Conservation (phyloP, 2,329 filamentous ascomycete genomes). For the Colletotrichum sublineola region DNA sequence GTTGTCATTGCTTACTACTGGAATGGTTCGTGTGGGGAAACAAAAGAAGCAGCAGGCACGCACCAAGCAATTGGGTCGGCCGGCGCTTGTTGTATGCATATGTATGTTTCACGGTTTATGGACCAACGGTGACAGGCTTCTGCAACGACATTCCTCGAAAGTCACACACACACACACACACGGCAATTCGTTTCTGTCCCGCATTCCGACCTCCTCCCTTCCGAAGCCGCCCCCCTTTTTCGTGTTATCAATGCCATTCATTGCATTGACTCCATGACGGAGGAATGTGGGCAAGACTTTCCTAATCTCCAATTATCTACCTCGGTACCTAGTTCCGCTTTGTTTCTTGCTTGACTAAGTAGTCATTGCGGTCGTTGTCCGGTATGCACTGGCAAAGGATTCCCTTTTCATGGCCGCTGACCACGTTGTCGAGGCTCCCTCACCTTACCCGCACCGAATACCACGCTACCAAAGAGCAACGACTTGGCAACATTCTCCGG, state of each 20-base stretch:
- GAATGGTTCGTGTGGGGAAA: conserved; percentile 31
- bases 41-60: background rate
- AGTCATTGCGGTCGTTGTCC: background rate
- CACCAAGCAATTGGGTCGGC: conserved; percentile 1
- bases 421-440: background rate
- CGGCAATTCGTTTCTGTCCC: background rate
- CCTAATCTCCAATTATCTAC: background rate
- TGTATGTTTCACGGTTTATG: background rate
- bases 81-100: background rate
- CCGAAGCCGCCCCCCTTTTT: background rate
- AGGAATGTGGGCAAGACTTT: conserved; percentile 14
- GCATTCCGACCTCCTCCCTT: background rate
- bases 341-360: background rate
- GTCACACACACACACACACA: background rate
- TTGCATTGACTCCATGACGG: background rate
- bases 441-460: conserved; percentile 5
- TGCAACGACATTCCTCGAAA: conserved; percentile 12
- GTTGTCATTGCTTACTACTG: background rate
- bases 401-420: background rate
- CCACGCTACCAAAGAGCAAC: background rate
- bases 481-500: background rate
- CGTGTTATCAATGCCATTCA: background rate
- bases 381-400: conserved; percentile 3
- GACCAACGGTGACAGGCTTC: background rate
- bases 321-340: background rate